Evolutionary conservation across 192 early-diverging fungal species (phyloP).

Genomic region (Phlyctochytrium planicorne): DNA sequence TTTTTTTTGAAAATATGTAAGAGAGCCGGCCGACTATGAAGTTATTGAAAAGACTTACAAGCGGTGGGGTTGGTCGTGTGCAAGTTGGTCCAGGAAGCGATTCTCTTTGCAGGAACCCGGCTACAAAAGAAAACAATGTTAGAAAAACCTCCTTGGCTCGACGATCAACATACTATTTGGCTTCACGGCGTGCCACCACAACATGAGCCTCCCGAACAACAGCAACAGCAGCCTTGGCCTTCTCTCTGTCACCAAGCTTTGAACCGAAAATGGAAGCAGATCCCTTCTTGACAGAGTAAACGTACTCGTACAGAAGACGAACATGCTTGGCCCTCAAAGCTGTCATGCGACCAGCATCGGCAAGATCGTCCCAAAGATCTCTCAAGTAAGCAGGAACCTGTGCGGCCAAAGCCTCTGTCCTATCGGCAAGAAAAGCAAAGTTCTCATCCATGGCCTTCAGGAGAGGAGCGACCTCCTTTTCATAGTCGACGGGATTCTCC

Average conservation of each 20-base stretch:
- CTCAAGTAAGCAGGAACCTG: conserved; percentile 11
- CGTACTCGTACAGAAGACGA: conserved; percentile 20
- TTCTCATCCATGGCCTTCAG: conserved; percentile 18
- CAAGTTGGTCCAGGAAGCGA: conserved; percentile 19
- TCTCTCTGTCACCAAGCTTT: background rate
- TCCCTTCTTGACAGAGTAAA: conserved; percentile 9
- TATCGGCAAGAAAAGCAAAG: conserved; percentile 6
- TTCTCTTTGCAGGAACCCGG: conserved; percentile 16
- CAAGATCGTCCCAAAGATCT: conserved; percentile 28
- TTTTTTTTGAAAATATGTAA: no score
- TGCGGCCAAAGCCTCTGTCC: conserved; percentile 11
- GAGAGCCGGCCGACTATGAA: no score
- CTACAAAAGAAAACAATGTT: conserved; percentile 3
- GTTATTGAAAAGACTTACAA: background rate
- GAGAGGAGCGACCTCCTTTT: conserved; percentile 4
- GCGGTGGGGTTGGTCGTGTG: conserved; percentile 23
- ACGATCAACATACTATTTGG: conserved; percentile 8
- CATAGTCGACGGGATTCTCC: conserved; percentile 8
- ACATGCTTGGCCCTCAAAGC: conserved; percentile 22
- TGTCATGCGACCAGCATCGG: conserved; percentile 21
- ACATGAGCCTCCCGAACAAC: conserved; percentile 7
- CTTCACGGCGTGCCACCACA: conserved; percentile 15
- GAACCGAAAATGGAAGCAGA: no score
- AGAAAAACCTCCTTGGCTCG: background rate
- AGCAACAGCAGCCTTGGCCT: conserved; percentile 8